A percentile compares a stretch with the other conserved stretches of the same genome.
phyloP scores from a whole-genome alignment of 2,329 filamentous ascomycete species.

The Epichloe elymi region DNA sequence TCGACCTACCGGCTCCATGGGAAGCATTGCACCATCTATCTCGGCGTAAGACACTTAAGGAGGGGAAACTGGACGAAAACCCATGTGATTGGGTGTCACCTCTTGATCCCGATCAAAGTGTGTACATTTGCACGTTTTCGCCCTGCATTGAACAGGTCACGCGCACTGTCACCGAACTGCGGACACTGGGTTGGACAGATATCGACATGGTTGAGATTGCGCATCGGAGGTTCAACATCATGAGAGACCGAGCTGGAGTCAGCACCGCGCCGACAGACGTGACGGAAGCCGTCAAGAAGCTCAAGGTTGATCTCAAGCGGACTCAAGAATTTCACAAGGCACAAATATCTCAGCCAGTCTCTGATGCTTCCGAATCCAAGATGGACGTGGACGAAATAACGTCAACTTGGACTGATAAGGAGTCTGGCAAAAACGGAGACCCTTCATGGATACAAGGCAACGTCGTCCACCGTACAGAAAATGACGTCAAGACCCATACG shows the following conservation, averaged over 20 bases:
- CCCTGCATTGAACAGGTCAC: constrained; percentile 96
- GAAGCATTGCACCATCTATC: constrained; percentile 65
- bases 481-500: constrained; percentile 88
- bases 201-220: constrained; percentile 88
- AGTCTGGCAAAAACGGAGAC: constrained; percentile 12
- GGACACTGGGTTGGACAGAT: constrained; percentile 74
- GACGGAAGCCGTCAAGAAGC: constrained; percentile 59
- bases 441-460: constrained; percentile 64
- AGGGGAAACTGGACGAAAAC: constrained; percentile 12
- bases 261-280: constrained; percentile 61
- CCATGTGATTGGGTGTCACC: constrained; percentile 36
- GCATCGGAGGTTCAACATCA: constrained; percentile 66
- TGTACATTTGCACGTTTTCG: constrained; percentile 84
- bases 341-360: constrained; percentile 14
- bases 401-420: neutral
- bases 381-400: constrained; percentile 26
- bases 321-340: constrained; percentile 49
- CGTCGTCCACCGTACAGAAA: constrained; percentile 67
- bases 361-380: constrained; percentile 21
- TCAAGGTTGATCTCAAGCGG: constrained; percentile 60
- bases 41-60: constrained; percentile 26
- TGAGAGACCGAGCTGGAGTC: constrained; percentile 70
- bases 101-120: constrained; percentile 57
- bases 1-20: constrained; percentile 74
- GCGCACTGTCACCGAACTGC: constrained; percentile 67